Percentiles rank a stretch among this genome's conserved stretches.
phyloP scores from a whole-genome alignment of 208 protist genomes.

The Strigomonas galati region DNA sequence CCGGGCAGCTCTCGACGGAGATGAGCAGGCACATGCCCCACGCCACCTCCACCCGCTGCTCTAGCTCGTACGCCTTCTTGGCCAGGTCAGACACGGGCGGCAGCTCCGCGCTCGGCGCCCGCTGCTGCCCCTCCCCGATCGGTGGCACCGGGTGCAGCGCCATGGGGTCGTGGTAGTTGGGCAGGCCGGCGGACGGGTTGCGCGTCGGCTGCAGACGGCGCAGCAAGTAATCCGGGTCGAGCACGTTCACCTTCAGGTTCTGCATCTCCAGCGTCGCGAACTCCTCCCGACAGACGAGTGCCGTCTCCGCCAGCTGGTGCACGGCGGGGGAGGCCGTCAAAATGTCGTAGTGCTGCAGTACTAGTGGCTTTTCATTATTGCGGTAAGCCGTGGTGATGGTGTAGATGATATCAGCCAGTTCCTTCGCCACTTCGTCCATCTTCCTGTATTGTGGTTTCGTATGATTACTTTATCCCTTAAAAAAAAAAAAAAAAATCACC shows the following conservation, averaged over 20 bases:
- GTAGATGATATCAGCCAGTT: conserved; percentile 13
- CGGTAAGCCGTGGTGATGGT: conserved; percentile 29
- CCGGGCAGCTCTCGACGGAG: conserved; percentile 39
- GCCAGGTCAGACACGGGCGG: not conserved
- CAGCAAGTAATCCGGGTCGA: conserved; percentile 36
- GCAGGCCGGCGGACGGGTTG: conserved; percentile 17
- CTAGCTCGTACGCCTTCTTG: conserved; percentile 8
- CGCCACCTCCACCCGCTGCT: conserved; percentile 42
- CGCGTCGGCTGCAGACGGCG: conserved; percentile 28
- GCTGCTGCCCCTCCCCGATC: not conserved
- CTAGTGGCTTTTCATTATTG: conserved; percentile 52
- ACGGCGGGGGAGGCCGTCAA: conserved; percentile 45
- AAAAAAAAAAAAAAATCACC: too few species aligned
- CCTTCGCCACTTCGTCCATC: conserved; percentile 11
- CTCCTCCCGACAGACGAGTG: conserved; percentile 26
- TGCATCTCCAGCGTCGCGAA: conserved; percentile 24
- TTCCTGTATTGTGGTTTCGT: too few species aligned
- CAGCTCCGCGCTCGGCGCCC: not conserved
- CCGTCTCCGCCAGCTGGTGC: conserved; percentile 23
- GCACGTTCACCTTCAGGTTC: conserved; percentile 30
- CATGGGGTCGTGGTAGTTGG: conserved; percentile 19
- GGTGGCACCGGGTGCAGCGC: too few species aligned
- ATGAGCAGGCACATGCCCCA: conserved; percentile 60
- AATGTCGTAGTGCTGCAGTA: conserved; percentile 78
- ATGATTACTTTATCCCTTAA: too few species aligned